Base-by-base conservation (phyloP, 2,329 filamentous ascomycete genomes). In the Colletotrichum scovillei region DNA sequence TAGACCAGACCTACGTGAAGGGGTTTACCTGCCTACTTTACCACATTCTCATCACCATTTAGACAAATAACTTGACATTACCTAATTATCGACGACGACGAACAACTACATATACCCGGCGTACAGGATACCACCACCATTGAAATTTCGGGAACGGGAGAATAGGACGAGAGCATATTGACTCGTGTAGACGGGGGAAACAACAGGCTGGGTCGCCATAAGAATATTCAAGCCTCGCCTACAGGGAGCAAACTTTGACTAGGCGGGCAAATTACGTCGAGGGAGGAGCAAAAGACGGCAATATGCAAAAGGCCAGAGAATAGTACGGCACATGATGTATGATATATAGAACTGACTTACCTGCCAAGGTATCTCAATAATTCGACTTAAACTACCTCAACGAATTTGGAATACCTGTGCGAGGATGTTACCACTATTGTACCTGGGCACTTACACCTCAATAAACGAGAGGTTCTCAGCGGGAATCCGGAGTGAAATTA, bases 51-150 rank as follows among this genome's bases (percentile, higher is more conserved):
- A 26, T 22, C 38, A 63, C 38, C 6, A 28, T n/a, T 32, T 24
- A 38, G 12, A 38, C 32, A 8, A 1, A 60, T 2, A 12, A 35
- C 32, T 35, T 16, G 11, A 12, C 12, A 38, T 19, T 24, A 60
- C 57, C 22, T 24, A 19, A 12, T 24, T 9, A n/a, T 14, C 52
- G 26, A 69, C 52, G 32, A 63, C n/a, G 26, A 35, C 11, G 32
- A 35, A 35, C 32, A 35, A 12, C 30, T 32, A 38, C n/a, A 62
- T 49, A 56, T 49, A 57, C 49, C 69, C 24, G 63, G 63, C 68
- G 56, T 49, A 67, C 42, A 35, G 42, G 56, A 46, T 32, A 60
- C 46, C 60, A 46, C 57, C 69, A 67, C 26, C 8, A 11, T 42
- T 35, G 32, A 12, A 35, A 3, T 16, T 59, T 42, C 14, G 19